Evolutionary conservation across 140 eudicot genomes (phyloP).

Genomic region (Erigeron philadelphicus): DNA sequence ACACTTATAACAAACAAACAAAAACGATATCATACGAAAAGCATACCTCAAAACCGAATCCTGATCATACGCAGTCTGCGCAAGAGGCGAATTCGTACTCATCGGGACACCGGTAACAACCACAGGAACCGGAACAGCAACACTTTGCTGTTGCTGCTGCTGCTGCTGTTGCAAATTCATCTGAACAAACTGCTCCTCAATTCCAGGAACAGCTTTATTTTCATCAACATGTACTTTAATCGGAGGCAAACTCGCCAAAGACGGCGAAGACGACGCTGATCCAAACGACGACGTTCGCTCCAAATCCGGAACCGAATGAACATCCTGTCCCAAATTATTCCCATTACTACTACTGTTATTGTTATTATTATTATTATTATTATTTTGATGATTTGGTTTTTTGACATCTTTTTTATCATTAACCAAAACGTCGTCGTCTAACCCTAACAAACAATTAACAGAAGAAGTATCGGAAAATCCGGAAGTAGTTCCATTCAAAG

Average conservation of each 20-base stretch:
- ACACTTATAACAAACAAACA: too few relatives aligned
- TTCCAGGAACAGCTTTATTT: constrained; percentile 37
- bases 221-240: constrained; percentile 72
- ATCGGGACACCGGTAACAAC: constrained; percentile 36
- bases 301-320: constrained; percentile 76
- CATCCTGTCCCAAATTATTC: constrained; percentile 41
- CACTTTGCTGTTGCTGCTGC: constrained; percentile 23
- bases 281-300: constrained; percentile 89
- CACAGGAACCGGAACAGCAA: constrained; percentile 33
- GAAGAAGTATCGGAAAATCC: constrained; percentile 73
- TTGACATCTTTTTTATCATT: constrained; percentile 31
- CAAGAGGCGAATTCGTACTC: constrained; percentile 37
- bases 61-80: constrained; percentile 53
- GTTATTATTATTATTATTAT: too few relatives aligned
- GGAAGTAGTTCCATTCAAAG: constrained; percentile 50
- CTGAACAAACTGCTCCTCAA: constrained; percentile 83
- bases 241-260: constrained; percentile 79
- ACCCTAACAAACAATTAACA: constrained; percentile 69
- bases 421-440: constrained; percentile 56
- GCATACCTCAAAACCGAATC: constrained; percentile 78
- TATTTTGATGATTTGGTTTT: constrained; percentile 21
- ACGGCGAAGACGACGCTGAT: constrained; percentile 68
- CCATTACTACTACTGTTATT: constrained; percentile 24
- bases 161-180: constrained; percentile 41
- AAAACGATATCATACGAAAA: neutral